Percentiles rank a stretch among this genome's conserved stretches.
phyloP scores from a whole-genome alignment of 2,329 filamentous ascomycete species.

The Scorias spongiosa region DNA sequence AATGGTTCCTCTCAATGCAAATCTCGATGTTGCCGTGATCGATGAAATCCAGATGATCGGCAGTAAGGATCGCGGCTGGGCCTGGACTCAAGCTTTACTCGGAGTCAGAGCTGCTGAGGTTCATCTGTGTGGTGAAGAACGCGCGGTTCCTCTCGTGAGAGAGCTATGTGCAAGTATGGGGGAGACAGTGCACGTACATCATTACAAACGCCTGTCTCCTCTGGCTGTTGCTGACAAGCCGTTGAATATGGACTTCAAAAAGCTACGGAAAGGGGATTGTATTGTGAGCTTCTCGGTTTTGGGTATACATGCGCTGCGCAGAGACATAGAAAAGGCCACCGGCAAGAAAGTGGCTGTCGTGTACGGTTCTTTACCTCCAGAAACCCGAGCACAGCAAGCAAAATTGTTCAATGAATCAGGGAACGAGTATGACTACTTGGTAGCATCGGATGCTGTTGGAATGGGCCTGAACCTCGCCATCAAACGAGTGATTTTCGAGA shows the following conservation, averaged over 20 bases:
- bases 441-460: constrained; percentile 88
- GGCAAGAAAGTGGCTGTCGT: constrained; percentile 77
- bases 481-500: constrained; percentile 78
- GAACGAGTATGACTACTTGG: constrained; percentile 89
- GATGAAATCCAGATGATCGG: constrained; percentile 98
- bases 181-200: constrained; percentile 67
- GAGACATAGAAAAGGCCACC: constrained; percentile 58
- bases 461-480: constrained; percentile 91
- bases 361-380: constrained; percentile 80
- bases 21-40: constrained; percentile 79
- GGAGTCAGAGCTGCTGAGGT: constrained; percentile 78
- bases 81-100: constrained; percentile 83
- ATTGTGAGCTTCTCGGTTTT: constrained; percentile 76
- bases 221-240: constrained; percentile 51
- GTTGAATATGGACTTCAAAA: constrained; percentile 46
- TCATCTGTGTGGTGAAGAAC: constrained; percentile 82
- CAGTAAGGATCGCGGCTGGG: constrained; percentile 66
- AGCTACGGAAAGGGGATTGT: constrained; percentile 76
- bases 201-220: constrained; percentile 70
- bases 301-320: constrained; percentile 65
- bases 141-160: constrained; percentile 63
- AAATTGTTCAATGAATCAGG: constrained; percentile 85
- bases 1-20: constrained; percentile 52
- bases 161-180: constrained; percentile 65
- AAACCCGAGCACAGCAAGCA: constrained; percentile 83